phyloP scores from a whole-genome alignment of 257 asterid genomes.

The Gentiana macrophylla region DNA sequence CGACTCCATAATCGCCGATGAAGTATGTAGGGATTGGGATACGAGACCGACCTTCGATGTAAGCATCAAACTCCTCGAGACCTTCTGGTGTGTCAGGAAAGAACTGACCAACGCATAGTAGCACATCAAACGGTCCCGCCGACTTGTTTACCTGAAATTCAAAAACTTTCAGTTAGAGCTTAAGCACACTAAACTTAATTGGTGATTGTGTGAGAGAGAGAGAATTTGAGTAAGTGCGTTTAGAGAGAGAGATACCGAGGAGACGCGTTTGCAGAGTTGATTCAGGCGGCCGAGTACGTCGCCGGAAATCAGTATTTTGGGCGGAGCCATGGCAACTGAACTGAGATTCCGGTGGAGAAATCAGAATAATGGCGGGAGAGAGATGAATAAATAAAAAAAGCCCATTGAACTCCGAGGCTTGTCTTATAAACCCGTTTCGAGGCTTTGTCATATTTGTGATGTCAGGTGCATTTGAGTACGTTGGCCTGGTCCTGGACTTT shows the following conservation, averaged over 20 bases:
- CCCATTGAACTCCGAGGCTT: no score
- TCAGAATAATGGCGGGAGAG: conserved; percentile 5
- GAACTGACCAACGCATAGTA: conserved; percentile 91
- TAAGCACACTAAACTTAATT: neutral
- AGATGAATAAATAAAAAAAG: conserved; percentile 2
- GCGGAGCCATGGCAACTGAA: conserved; percentile 37
- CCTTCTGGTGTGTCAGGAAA: conserved; percentile 67
- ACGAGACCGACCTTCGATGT: conserved; percentile 53
- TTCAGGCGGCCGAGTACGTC: conserved; percentile 87
- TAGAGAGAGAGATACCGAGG: conserved; percentile 30
- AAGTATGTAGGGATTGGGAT: conserved; percentile 79
- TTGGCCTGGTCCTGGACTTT: neutral
- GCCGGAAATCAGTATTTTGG: conserved; percentile 85
- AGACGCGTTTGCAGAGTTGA: conserved; percentile 79
- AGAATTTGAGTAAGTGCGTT: neutral
- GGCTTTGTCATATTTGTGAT: neutral
- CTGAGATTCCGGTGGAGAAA: neutral
- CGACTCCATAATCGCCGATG: conserved; percentile 87
- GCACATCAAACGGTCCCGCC: conserved; percentile 94
- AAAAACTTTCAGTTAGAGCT: neutral
- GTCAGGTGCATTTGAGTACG: neutral
- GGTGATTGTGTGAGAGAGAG: neutral
- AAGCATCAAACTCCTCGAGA: conserved; percentile 69
- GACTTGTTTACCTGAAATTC: conserved; percentile 76
- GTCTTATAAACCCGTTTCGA: neutral